A percentile compares a stretch with the other conserved stretches of the same genome.
These are phyloP conservation scores for Blepharisma stoltei DNA, from an alignment of 73 alveolate species.

Conservation along the genomic window DNA sequence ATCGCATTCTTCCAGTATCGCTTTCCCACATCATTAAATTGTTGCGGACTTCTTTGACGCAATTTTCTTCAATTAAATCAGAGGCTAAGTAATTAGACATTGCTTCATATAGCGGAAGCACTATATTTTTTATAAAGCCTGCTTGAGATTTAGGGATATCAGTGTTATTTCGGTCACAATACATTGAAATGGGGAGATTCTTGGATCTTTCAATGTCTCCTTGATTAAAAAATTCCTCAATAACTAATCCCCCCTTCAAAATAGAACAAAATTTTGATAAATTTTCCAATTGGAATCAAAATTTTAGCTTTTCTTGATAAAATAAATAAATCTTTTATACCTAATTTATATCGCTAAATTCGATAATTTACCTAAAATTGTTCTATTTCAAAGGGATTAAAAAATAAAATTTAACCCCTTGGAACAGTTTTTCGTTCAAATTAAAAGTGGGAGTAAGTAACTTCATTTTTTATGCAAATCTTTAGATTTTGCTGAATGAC, in stretches of 20 bases:
- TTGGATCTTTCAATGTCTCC: conserved; percentile 3
- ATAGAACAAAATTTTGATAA: no score
- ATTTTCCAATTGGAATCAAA: no score
- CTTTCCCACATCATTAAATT: neutral
- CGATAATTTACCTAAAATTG: no score
- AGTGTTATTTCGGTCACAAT: conserved; percentile 21
- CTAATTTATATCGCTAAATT: no score
- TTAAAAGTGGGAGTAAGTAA: no score
- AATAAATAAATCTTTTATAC: no score
- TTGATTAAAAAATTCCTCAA: conserved; percentile 13
- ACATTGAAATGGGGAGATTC: neutral
- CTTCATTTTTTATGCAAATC: conserved; percentile 34
- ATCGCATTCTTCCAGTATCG: no score
- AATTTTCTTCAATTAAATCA: neutral
- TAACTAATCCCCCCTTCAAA: neutral
- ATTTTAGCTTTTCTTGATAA: no score
- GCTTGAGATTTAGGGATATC: neutral
- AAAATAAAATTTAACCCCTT: no score
- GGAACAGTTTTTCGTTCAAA: no score
- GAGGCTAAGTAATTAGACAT: neutral
- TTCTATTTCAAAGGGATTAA: no score
- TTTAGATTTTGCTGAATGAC: conserved; percentile 36
- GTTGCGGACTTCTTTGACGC: neutral
- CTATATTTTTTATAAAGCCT: conserved; percentile 11
- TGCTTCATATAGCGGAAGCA: neutral